Percentiles rank a stretch among this genome's conserved stretches.
Evolutionary conservation across 495 filamentous ascomycete species (phyloP).

Genomic region (Aspergillus avenaceus): DNA sequence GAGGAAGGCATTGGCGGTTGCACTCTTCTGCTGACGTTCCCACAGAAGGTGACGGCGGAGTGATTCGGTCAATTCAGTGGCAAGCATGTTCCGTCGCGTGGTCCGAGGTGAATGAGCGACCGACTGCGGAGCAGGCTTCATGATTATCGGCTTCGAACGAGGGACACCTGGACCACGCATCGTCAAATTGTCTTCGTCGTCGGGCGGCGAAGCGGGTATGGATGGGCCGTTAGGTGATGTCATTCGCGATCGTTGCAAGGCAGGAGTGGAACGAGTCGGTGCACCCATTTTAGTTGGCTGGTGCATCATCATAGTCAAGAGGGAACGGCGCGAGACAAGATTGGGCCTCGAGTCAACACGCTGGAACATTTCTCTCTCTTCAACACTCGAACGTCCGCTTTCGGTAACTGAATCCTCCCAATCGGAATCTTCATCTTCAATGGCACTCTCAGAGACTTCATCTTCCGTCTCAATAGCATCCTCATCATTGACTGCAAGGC

Average conservation of each 20-base stretch:
- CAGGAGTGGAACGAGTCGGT: conserved; percentile 74
- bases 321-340: conserved; percentile 77
- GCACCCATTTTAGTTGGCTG: conserved; percentile 50
- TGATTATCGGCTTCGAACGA: conserved; percentile 81
- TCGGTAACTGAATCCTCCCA: conserved; percentile 95
- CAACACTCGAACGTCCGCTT: conserved; percentile 73
- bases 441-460: conserved; percentile 73
- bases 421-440: conserved; percentile 81
- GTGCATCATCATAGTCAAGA: conserved; percentile 87
- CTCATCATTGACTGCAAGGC: conserved; percentile 59
- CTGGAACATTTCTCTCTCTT: conserved; percentile 76
- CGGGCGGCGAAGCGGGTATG: conserved; percentile 66
- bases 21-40: conserved; percentile 87
- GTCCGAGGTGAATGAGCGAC: conserved; percentile 82
- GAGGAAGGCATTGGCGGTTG: conserved; percentile 80
- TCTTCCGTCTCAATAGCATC: conserved; percentile 73
- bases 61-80: conserved; percentile 84
- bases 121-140: conserved; percentile 55
- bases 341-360: conserved; percentile 86
- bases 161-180: conserved; percentile 72
- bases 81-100: conserved; percentile 94
- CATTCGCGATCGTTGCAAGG: conserved; percentile 71
- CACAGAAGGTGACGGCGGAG: conserved; percentile 74
- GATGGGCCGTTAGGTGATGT: conserved; percentile 72
- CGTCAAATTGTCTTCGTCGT: conserved; percentile 63